Evolutionary conservation across 129 eudicot genomes (phyloP).

Genomic region (Centrapalus pauciflorus): DNA sequence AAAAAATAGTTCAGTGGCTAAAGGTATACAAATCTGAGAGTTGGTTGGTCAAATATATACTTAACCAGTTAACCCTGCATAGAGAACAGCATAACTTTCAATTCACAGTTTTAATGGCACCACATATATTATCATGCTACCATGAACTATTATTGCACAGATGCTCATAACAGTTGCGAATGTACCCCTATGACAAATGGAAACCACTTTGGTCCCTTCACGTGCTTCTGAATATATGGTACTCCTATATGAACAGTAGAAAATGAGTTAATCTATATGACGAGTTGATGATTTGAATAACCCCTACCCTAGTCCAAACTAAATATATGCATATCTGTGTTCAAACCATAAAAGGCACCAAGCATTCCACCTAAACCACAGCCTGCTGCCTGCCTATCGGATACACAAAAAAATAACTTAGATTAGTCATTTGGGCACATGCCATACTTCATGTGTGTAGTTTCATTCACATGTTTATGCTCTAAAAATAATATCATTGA

Average conservation of each 20-base stretch:
- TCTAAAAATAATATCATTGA: not conserved
- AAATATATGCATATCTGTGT: slow-evolving; percentile 4
- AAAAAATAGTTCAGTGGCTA: too few species aligned
- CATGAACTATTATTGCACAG: slow-evolving; percentile 3
- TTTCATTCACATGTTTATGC: not conserved
- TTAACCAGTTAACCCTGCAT: too few species aligned
- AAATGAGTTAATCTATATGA: not conserved
- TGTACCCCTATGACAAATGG: slow-evolving; percentile 9
- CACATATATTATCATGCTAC: slow-evolving; percentile 1
- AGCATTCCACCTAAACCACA: slow-evolving; percentile 22
- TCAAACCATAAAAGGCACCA: slow-evolving; percentile 16
- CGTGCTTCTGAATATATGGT: slow-evolving; percentile 11
- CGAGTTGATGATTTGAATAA: not conserved
- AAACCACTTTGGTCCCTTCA: slow-evolving; percentile 23
- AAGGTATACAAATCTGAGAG: too few species aligned
- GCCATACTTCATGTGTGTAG: not conserved
- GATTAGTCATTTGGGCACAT: not conserved
- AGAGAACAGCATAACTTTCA: not conserved
- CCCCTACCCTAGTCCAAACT: not conserved
- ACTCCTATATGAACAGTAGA: slow-evolving; percentile 6
- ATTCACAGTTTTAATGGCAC: not conserved
- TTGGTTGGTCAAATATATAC: too few species aligned
- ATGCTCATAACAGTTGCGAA: slow-evolving; percentile 9
- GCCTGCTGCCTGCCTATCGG: slow-evolving; percentile 19
- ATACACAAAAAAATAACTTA: slow-evolving; percentile 1